Evolutionary conservation across 768 basidiomycete genomes (phyloP), one percentile per base, ranked within the genome.

Genomic region (Lentinula guzmanii): DNA sequence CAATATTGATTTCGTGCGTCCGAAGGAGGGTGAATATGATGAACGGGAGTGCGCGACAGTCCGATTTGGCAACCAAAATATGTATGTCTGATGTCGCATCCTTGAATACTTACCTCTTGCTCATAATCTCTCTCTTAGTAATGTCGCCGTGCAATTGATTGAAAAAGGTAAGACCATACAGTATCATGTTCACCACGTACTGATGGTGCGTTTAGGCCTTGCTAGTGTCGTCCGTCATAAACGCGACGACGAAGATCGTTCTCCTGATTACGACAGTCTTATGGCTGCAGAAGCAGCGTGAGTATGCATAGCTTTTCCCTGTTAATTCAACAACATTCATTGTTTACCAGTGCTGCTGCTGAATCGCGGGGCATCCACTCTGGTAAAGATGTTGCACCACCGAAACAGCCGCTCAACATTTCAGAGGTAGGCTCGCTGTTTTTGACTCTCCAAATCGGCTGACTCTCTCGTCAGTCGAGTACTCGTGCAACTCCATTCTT

Each of bases 211-310:
- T 13, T 7, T 11, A 59, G 59, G 59, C 9, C 76, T 96, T 34
- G 93, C 93, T 3, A 90, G 86, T 60, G 89, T 91, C 9, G 86
- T 98, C 31, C 87, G 96, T 51, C 96, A 99, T 74, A 90, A 87
- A 69, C 86, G 93, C 21, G 95, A 96, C 66, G 96, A 98, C 69
- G 96, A 98, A 72, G 91, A 95, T 67, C 85, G 95, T 52, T 95
- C 95, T n/a, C 82, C 89, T 5, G 96, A 98, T 70, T 93, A 94
- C 65, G 97, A 99, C 76, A 95, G 93, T 75, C 78, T 98, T 48
- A 94, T 98, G 82, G 86, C 88, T 33, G 97, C 95, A 7, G 96
- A 99, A 72, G 93, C 95, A 76, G 76, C 76, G 94, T 95, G 67
- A 74, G 91, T 79, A 4, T 21, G 13, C 18, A 28, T 21, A 11